Evolutionary conservation across 306 rosid species (phyloP).

Genomic region (Sesbania bispinosa): DNA sequence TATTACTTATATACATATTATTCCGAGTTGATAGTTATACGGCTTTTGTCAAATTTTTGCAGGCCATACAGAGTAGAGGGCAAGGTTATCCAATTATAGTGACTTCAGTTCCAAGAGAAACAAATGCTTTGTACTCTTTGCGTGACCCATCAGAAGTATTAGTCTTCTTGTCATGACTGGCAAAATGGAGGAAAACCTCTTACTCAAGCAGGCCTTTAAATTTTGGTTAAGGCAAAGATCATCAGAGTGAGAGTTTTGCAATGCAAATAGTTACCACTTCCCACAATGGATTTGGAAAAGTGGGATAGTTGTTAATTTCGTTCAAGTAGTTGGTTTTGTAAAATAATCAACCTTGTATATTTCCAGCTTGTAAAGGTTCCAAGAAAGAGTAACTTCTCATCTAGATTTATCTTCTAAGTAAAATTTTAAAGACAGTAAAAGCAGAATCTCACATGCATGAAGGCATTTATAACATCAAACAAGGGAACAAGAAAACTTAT

Average conservation of each 20-base stretch:
- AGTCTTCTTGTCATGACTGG: conserved; percentile 54
- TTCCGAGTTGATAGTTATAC: not conserved
- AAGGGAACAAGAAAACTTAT: not conserved
- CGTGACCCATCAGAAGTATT: conserved; percentile 73
- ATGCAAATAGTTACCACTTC: conserved; percentile 30
- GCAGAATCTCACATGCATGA: not conserved
- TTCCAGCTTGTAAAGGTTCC: conserved; percentile 24
- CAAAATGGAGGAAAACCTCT: conserved; percentile 53
- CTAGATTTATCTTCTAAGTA: not conserved
- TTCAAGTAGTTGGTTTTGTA: conserved; percentile 20
- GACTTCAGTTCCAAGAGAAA: conserved; percentile 70
- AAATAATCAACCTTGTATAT: conserved; percentile 29
- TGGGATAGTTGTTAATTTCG: conserved; percentile 18
- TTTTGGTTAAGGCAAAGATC: conserved; percentile 28
- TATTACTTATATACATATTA: not conserved
- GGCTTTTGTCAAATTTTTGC: conserved; percentile 4
- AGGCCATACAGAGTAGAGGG: conserved; percentile 68
- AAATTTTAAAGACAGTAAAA: not conserved
- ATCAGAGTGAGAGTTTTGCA: not conserved
- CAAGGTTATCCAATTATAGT: conserved; percentile 84
- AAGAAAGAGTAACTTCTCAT: not conserved
- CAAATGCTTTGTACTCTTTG: conserved; percentile 67
- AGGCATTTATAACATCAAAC: not conserved
- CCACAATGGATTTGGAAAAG: conserved; percentile 31
- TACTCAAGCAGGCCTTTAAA: conserved; percentile 32